These are phyloP conservation scores for Leccinum ochraceum DNA, from an alignment of 768 basidiomycete species.

Conservation along the genomic window DNA sequence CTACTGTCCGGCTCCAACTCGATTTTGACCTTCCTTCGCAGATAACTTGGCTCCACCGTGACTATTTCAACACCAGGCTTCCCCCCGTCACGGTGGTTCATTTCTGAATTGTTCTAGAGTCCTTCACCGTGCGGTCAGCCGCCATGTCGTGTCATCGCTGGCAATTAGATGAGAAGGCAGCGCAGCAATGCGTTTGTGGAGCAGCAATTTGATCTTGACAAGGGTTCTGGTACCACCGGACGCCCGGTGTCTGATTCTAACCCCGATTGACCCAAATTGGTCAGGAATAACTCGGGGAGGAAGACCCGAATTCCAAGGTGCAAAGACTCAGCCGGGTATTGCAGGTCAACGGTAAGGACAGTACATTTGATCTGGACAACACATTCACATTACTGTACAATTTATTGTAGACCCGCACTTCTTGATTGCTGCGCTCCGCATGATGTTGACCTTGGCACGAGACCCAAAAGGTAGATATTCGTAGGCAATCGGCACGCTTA, in stretches of 20 bases:
- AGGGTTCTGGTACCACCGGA: slow-evolving; percentile 3
- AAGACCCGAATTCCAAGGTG: background rate
- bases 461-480: slow-evolving; percentile 13
- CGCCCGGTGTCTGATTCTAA: background rate
- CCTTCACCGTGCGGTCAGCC: background rate
- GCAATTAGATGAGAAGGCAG: background rate
- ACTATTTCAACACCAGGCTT: background rate
- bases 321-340: slow-evolving; percentile 19
- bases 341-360: slow-evolving; percentile 11
- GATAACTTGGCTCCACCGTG: background rate
- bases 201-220: background rate
- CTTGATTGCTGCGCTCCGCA: slow-evolving; percentile 19
- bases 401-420: slow-evolving; percentile 7
- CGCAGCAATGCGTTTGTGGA: slow-evolving; percentile 2
- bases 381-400: background rate
- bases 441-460: slow-evolving; percentile 16
- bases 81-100: background rate
- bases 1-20: background rate
- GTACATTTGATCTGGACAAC: background rate
- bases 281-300: background rate
- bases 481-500: too few species aligned
- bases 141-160: background rate
- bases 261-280: slow-evolving; percentile 9
- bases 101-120: slow-evolving; percentile 9
- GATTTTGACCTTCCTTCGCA: background rate